These are phyloP conservation scores for Ettlia oleoabundans DNA, from an alignment of 139 green algal genomes.

Conservation along the genomic window DNA sequence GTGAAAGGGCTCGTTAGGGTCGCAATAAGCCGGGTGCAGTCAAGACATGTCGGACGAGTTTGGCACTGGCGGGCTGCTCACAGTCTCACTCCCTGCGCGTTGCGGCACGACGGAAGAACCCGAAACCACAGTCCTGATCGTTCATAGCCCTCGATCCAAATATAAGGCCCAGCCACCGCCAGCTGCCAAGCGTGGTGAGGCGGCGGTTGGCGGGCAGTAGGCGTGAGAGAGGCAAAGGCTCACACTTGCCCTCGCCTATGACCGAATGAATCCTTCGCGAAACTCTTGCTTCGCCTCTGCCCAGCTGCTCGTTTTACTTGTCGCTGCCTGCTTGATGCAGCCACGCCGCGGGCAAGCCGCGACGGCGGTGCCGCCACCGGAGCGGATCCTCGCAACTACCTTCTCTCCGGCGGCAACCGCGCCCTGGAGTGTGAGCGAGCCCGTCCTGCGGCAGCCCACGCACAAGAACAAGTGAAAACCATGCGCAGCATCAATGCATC, in stretches of 20 bases:
- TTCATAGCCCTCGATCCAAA: conserved; percentile 21
- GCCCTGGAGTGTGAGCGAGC: conserved; percentile 14
- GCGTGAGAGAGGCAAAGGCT: too few species aligned
- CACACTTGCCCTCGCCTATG: neutral
- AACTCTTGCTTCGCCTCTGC: too few species aligned
- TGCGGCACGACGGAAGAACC: neutral
- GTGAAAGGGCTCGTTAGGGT: too few species aligned
- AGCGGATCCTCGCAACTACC: conserved; percentile 24
- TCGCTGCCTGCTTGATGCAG: neutral
- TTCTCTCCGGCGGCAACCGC: conserved; percentile 16
- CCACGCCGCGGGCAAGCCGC: neutral
- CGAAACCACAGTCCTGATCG: conserved; percentile 5
- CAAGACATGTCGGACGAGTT: too few species aligned
- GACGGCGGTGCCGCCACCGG: neutral
- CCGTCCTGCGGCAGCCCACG: neutral
- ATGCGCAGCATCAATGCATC: neutral
- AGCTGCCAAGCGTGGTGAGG: neutral
- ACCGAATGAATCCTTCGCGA: too few species aligned
- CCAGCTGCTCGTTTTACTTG: neutral
- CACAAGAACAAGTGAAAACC: neutral
- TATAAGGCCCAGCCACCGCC: neutral
- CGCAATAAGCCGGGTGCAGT: too few species aligned
- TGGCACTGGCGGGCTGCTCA: too few species aligned
- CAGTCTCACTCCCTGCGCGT: too few species aligned
- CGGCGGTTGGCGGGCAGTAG: too few species aligned